Evolutionary conservation across 2,329 filamentous ascomycete species (phyloP).

Genomic region (Penicillium sp.): DNA sequence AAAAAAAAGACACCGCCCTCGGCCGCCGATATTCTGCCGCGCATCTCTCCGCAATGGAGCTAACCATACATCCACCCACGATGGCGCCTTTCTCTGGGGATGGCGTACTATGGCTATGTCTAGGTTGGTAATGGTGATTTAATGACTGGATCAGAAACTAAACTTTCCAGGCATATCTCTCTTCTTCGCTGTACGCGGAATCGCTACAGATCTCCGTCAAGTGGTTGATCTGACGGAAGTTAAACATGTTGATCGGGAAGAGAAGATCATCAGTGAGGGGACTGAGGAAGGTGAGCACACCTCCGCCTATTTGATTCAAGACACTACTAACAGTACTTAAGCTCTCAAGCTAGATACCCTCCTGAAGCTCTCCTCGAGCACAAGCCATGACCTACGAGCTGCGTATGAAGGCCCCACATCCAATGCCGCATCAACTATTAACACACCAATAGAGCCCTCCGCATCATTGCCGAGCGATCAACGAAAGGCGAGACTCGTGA

Average conservation of each 20-base stretch:
- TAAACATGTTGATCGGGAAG: conserved; percentile 63
- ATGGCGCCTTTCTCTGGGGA: conserved; percentile 40
- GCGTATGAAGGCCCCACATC: conserved; percentile 51
- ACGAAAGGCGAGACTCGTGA: conserved; percentile 42
- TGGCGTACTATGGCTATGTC: conserved; percentile 40
- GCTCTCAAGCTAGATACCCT: conserved; percentile 66
- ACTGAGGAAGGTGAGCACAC: conserved; percentile 63
- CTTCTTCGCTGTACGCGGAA: conserved; percentile 54
- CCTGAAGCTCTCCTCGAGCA: conserved; percentile 66
- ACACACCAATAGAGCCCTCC: conserved; percentile 38
- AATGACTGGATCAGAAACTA: not conserved
- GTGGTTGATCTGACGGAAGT: conserved; percentile 57
- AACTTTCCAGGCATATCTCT: conserved; percentile 36
- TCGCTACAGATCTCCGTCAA: conserved; percentile 54
- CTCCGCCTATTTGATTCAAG: not conserved
- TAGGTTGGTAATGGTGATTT: conserved; percentile 28
- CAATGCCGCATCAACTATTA: conserved; percentile 56
- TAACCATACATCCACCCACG: conserved; percentile 11
- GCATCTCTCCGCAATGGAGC: conserved; percentile 19
- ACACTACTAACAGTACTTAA: conserved; percentile 25
- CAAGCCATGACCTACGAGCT: conserved; percentile 71
- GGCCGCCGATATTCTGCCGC: conserved; percentile 30
- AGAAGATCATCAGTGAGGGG: conserved; percentile 72
- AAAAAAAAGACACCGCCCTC: conserved; percentile 37
- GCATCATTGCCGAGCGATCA: conserved; percentile 48